These are phyloP conservation scores for Escallonia rubra DNA, from an alignment of 129 eudicot species.

Conservation along the genomic window DNA sequence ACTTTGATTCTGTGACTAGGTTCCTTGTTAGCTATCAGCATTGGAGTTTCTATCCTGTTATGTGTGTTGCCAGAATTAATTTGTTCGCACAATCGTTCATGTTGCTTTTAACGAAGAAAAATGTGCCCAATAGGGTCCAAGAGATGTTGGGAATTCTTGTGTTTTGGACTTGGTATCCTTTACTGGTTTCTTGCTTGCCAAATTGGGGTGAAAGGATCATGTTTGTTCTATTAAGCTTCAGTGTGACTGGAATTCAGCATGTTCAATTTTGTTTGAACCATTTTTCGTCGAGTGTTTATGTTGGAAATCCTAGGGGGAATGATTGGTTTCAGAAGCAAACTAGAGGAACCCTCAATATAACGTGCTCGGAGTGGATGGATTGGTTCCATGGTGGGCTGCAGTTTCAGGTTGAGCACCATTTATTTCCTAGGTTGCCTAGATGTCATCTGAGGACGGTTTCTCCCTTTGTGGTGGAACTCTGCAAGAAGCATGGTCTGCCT, in stretches of 20 bases:
- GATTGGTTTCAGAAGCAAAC: constrained; percentile 83
- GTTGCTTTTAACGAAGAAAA: constrained; percentile 31
- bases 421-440: constrained; percentile 67
- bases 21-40: constrained; percentile 68
- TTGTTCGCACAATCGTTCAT: constrained; percentile 51
- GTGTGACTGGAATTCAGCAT: constrained; percentile 57
- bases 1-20: constrained; percentile 41
- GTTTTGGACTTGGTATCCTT: constrained; percentile 71
- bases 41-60: constrained; percentile 58
- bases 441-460: constrained; percentile 53
- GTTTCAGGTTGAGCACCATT: constrained; percentile 68
- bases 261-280: constrained; percentile 66
- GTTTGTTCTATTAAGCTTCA: constrained; percentile 47
- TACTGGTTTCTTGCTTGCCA: constrained; percentile 56
- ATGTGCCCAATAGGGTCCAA: constrained; percentile 30
- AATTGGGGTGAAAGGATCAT: constrained; percentile 44
- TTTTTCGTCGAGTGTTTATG: constrained; percentile 52
- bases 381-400: constrained; percentile 87
- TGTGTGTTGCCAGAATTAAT: constrained; percentile 53
- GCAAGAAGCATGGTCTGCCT: constrained; percentile 61
- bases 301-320: constrained; percentile 49
- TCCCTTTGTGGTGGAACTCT: constrained; percentile 61
- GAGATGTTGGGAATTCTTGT: constrained; percentile 48
- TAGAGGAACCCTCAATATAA: constrained; percentile 44
- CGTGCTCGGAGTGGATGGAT: constrained; percentile 60